Conservation (phyloP, 768 basidiomycete species). For the Boletus tomentosulus region DNA sequence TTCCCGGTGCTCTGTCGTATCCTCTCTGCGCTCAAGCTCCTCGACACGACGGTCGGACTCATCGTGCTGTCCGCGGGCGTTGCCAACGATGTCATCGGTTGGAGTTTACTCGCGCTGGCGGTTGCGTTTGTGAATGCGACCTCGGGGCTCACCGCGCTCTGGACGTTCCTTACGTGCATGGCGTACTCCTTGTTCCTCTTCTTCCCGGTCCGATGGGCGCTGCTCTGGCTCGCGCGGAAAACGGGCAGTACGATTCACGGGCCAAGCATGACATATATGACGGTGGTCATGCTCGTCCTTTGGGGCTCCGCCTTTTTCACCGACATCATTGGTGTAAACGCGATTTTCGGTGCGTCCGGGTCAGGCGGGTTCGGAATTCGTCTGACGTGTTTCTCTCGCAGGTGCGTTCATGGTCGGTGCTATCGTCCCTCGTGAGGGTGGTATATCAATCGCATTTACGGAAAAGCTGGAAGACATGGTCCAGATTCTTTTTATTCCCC, state of each 20-base stretch:
- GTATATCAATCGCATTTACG: conserved; percentile 77
- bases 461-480: conserved; percentile 97
- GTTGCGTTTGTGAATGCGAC: conserved; percentile 90
- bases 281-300: conserved; percentile 69
- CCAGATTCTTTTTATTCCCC: conserved; percentile 80
- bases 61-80: conserved; percentile 92
- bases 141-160: conserved; percentile 79
- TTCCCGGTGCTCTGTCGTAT: conserved; percentile 90
- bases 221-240: conserved; percentile 68
- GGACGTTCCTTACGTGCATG: conserved; percentile 74
- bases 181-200: conserved; percentile 79
- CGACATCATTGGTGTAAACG: conserved; percentile 90
- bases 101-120: conserved; percentile 85
- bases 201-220: conserved; percentile 55
- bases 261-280: conserved; percentile 88
- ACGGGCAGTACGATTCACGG: conserved; percentile 81
- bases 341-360: conserved; percentile 68
- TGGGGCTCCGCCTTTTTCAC: conserved; percentile 92
- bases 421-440: conserved; percentile 84
- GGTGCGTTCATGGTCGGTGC: conserved; percentile 80
- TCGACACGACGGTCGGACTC: conserved; percentile 90
- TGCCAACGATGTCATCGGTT: conserved; percentile 84
- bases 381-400: conserved; percentile 20
- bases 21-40: conserved; percentile 81
- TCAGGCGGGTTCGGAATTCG: background rate